Conservation (phyloP, 352 stramenopile genomes). For the Aphanomyces astaci region DNA sequence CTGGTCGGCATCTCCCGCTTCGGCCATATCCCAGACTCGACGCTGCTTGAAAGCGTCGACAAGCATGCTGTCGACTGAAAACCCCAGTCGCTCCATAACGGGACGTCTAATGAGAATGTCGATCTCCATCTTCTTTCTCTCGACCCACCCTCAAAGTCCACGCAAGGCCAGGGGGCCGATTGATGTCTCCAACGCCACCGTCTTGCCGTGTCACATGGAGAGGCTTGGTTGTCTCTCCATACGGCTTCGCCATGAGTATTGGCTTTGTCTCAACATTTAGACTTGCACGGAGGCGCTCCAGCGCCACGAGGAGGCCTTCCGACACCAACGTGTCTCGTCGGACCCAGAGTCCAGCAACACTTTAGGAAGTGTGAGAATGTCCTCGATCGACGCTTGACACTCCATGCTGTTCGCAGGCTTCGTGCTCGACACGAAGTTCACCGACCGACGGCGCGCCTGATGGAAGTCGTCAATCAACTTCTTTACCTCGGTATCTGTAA, state of each 20-base stretch:
- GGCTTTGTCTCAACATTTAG: neutral
- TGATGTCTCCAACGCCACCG: constrained; percentile 21
- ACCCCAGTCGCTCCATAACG: constrained; percentile 24
- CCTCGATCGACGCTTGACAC: neutral
- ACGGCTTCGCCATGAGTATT: constrained; percentile 1
- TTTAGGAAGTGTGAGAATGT: constrained; percentile 1
- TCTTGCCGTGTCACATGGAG: constrained; percentile 9
- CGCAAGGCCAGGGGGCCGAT: constrained; percentile 19
- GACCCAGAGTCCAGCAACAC: constrained; percentile 20
- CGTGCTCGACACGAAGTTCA: neutral
- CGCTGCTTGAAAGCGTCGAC: neutral
- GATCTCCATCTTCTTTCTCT: neutral
- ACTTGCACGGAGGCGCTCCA: constrained; percentile 10
- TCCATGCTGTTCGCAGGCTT: neutral
- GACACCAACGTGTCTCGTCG: constrained; percentile 13
- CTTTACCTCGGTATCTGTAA: neutral
- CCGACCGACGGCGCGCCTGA: neutral
- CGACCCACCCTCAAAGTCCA: constrained; percentile 18
- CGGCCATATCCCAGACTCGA: constrained; percentile 2
- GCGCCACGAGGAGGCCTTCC: neutral
- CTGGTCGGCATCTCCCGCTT: neutral
- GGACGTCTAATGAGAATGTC: constrained; percentile 21
- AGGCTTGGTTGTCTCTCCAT: neutral
- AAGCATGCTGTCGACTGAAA: constrained; percentile 18
- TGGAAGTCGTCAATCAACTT: neutral